Evolutionary conservation across 225 moss, liverwort and hornwort species (phyloP).

Genomic region (Neckera pumila): DNA sequence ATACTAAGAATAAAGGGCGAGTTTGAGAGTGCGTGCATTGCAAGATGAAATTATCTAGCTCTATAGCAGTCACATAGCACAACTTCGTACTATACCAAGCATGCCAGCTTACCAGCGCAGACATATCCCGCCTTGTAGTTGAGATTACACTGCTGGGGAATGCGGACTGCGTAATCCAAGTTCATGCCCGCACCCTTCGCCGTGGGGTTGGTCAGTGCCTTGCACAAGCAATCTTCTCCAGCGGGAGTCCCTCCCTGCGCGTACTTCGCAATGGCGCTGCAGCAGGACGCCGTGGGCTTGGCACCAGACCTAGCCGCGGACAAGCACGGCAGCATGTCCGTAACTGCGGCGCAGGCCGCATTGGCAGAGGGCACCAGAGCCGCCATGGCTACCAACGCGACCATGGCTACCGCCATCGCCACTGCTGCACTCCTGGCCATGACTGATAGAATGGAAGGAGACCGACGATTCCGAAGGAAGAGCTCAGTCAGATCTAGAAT

Average conservation of each 20-base stretch:
- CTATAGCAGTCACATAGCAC: too few species aligned
- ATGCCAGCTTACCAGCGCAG: constrained; percentile 7
- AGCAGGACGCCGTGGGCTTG: neutral
- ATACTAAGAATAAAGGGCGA: neutral
- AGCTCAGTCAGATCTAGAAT: neutral
- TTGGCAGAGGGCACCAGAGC: neutral
- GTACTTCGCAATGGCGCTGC: neutral
- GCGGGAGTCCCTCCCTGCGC: neutral
- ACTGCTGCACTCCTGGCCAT: neutral
- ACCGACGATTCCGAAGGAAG: neutral
- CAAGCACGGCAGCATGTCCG: neutral
- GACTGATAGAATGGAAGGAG: neutral
- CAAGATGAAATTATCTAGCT: too few species aligned
- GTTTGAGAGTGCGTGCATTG: neutral
- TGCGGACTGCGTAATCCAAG: neutral
- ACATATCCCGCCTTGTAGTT: constrained; percentile 19
- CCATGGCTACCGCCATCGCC: neutral
- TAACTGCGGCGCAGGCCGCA: neutral
- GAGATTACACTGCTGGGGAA: constrained; percentile 25
- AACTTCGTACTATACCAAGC: neutral
- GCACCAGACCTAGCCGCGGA: neutral
- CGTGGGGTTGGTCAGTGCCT: constrained; percentile 2
- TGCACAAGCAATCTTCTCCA: constrained; percentile 13
- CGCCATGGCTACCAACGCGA: neutral
- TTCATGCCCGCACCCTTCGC: neutral